Evolutionary conservation across 2,329 filamentous ascomycete genomes (phyloP).

Genomic region (Parastagonospora avenae): DNA sequence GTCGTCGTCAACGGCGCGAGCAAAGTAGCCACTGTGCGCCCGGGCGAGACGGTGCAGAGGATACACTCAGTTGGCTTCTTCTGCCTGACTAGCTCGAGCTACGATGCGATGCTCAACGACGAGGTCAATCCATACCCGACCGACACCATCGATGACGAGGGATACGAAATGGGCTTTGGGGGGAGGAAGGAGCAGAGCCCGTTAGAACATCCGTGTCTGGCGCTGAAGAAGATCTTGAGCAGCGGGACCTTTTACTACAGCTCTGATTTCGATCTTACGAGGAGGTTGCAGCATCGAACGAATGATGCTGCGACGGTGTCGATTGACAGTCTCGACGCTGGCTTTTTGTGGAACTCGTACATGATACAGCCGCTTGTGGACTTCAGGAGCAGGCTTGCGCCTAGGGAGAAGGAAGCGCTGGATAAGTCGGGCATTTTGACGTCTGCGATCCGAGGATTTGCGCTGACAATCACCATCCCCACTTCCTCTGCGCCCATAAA

Average conservation of each 20-base stretch:
- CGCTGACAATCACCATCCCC: constrained; percentile 83
- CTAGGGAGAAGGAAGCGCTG: constrained; percentile 75
- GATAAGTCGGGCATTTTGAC: constrained; percentile 88
- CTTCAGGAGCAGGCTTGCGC: constrained; percentile 81
- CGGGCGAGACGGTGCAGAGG: constrained; percentile 85
- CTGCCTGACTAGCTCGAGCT: constrained; percentile 84
- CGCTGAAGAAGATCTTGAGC: constrained; percentile 87
- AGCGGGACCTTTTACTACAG: constrained; percentile 98
- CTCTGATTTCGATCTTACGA: constrained; percentile 96
- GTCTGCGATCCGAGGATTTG: constrained; percentile 92
- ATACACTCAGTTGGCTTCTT: constrained; percentile 89
- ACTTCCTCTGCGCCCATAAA: constrained; percentile 74
- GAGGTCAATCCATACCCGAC: constrained; percentile 61
- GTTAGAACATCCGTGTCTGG: constrained; percentile 85
- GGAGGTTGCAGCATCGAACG: constrained; percentile 86
- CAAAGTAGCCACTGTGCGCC: constrained; percentile 79
- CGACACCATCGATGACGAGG: constrained; percentile 60
- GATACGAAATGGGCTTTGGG: constrained; percentile 56
- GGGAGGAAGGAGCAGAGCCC: constrained; percentile 69
- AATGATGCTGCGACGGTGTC: constrained; percentile 80
- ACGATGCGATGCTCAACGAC: constrained; percentile 74
- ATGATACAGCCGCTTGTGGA: constrained; percentile 94
- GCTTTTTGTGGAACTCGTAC: constrained; percentile 96
- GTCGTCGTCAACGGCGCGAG: constrained; percentile 83
- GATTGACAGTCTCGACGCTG: constrained; percentile 89